Evolutionary conservation across 2,329 filamentous ascomycete species (phyloP).

Genomic region (Colletotrichum tofieldiae): DNA sequence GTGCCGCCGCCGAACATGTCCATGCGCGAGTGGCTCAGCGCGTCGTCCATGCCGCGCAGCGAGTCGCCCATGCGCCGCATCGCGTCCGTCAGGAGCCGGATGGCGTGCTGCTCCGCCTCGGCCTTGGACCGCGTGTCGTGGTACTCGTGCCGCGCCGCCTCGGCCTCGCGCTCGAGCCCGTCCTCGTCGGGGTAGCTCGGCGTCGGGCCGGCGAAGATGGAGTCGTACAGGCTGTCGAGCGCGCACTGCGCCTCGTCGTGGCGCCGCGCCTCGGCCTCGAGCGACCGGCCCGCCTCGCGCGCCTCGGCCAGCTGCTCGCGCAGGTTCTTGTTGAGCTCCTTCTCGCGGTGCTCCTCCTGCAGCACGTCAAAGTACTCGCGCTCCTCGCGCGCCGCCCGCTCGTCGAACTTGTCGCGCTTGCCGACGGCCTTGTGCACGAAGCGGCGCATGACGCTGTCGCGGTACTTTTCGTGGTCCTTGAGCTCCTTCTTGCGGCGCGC

Average conservation of each 20-base stretch:
- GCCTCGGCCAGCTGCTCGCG: constrained; percentile 59
- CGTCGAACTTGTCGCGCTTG: constrained; percentile 63
- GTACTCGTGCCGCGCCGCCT: constrained; percentile 55
- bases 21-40: constrained; percentile 57
- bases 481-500: constrained; percentile 62
- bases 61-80: constrained; percentile 54
- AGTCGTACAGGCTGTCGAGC: constrained; percentile 67
- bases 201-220: constrained; percentile 68
- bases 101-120: constrained; percentile 60
- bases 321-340: constrained; percentile 59
- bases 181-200: constrained; percentile 70
- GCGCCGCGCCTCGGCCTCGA: constrained; percentile 55
- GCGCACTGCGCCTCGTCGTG: constrained; percentile 60
- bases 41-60: constrained; percentile 57
- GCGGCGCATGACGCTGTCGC: constrained; percentile 66
- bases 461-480: constrained; percentile 67
- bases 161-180: constrained; percentile 56
- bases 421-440: constrained; percentile 67
- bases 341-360: constrained; percentile 62
- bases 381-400: constrained; percentile 68
- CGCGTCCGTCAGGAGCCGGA: constrained; percentile 58
- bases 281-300: constrained; percentile 50
- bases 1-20: constrained; percentile 68
- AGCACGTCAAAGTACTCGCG: constrained; percentile 69
- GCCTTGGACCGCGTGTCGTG: constrained; percentile 53